Conservation (phyloP, 1,284 basidiomycete species). For the Ceratobasidium sp. region DNA sequence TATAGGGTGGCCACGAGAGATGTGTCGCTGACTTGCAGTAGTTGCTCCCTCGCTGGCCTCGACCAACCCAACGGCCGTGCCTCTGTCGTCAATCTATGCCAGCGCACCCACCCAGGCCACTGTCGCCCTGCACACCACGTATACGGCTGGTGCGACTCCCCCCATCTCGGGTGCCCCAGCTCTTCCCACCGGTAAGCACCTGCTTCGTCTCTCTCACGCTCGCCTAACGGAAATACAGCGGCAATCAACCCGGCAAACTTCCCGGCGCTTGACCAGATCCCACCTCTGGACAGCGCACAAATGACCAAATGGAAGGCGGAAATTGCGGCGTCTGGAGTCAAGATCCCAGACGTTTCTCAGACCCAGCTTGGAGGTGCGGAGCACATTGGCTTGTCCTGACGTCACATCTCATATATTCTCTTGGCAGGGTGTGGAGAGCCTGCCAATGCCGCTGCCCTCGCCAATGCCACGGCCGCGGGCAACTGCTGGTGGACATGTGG, state of each 20-base stretch:
- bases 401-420: background rate
- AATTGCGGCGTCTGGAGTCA: constrained; percentile 56
- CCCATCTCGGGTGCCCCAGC: constrained; percentile 67
- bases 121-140: constrained; percentile 60
- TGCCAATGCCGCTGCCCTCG: constrained; percentile 63
- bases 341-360: constrained; percentile 68
- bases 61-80: constrained; percentile 35
- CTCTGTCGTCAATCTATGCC: constrained; percentile 57
- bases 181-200: constrained; percentile 65
- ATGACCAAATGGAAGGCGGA: constrained; percentile 79
- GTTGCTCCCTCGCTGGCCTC: constrained; percentile 29
- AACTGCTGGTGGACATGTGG: constrained; percentile 78
- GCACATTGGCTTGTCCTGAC: background rate
- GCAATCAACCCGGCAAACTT: constrained; percentile 60
- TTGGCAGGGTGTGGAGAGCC: constrained; percentile 63
- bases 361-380: constrained; percentile 49
- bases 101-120: constrained; percentile 68
- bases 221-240: constrained; percentile 49
- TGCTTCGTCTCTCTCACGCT: constrained; percentile 29
- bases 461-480: constrained; percentile 54
- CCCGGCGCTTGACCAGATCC: constrained; percentile 72
- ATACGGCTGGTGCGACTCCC: constrained; percentile 62
- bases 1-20: background rate
- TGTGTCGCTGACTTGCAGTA: background rate
- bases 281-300: constrained; percentile 66